Conservation (phyloP, 495 filamentous ascomycete genomes). For the Monascus purpureus region DNA sequence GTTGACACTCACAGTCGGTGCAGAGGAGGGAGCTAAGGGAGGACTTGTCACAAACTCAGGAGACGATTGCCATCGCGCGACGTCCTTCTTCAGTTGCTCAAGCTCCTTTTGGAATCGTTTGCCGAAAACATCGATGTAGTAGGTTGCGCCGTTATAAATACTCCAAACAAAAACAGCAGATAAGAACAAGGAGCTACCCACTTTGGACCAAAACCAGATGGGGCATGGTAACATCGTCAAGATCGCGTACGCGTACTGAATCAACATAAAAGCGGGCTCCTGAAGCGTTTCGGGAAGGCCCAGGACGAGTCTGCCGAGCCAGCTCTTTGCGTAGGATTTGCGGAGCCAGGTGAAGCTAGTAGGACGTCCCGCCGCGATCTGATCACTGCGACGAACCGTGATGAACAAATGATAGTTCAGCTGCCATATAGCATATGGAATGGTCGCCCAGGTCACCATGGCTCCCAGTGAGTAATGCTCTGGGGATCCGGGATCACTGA, state of each 20-base stretch:
- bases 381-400: slow-evolving; percentile 77
- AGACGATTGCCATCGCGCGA: slow-evolving; percentile 69
- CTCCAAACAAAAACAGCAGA: slow-evolving; percentile 74
- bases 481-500: slow-evolving; percentile 50
- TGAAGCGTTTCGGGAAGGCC: slow-evolving; percentile 61
- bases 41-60: slow-evolving; percentile 25
- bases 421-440: slow-evolving; percentile 90
- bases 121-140: slow-evolving; percentile 95
- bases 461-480: slow-evolving; percentile 65
- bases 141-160: slow-evolving; percentile 89
- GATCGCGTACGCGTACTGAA: slow-evolving; percentile 83
- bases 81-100: slow-evolving; percentile 77
- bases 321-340: slow-evolving; percentile 70
- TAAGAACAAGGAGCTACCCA: slow-evolving; percentile 64
- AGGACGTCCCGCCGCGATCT: slow-evolving; percentile 90
- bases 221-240: slow-evolving; percentile 89
- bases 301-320: slow-evolving; percentile 77
- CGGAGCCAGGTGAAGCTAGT: slow-evolving; percentile 97
- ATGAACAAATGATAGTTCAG: slow-evolving; percentile 84
- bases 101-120: slow-evolving; percentile 94
- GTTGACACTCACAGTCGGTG: slow-evolving; percentile 6
- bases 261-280: slow-evolving; percentile 86
- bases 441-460: slow-evolving; percentile 88
- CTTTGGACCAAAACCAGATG: slow-evolving; percentile 86
- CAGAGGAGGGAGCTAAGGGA: slow-evolving; percentile 11